Percentiles rank a stretch among this genome's conserved stretches.
phyloP scores from a whole-genome alignment of 345 rosid species.

The Arabidopsis suecica region DNA sequence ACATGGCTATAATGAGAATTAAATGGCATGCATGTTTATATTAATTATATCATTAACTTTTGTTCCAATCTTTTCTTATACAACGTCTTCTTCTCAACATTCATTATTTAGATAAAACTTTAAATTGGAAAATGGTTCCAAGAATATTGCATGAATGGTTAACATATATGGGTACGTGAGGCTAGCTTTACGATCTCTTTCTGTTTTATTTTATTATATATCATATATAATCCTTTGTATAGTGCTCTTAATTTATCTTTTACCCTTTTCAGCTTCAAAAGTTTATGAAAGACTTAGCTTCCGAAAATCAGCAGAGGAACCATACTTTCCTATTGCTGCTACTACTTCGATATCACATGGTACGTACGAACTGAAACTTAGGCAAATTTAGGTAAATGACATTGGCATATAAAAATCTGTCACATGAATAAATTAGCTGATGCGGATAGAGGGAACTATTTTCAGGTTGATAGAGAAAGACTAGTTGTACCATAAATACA shows the following conservation, averaged over 20 bases:
- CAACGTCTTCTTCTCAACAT: not conserved
- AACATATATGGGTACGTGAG: not conserved
- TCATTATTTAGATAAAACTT: not conserved
- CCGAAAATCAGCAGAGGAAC: constrained; percentile 1
- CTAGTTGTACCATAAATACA: not conserved
- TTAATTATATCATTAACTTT: not conserved
- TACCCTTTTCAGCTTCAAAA: constrained; percentile 15
- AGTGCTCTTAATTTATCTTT: not conserved
- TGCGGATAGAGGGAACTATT: not conserved
- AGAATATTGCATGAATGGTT: constrained; percentile 17
- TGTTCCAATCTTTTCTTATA: not conserved
- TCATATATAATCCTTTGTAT: not conserved
- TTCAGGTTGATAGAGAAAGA: not conserved
- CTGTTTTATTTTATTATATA: not conserved
- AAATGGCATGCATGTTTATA: constrained; percentile 6
- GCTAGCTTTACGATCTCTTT: constrained; percentile 1
- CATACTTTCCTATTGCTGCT: not conserved
- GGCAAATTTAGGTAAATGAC: not conserved
- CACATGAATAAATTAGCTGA: not conserved
- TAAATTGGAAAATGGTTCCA: not conserved
- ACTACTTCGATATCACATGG: constrained; percentile 5
- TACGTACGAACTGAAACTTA: not conserved
- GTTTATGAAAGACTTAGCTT: constrained; percentile 6
- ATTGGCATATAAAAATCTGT: not conserved
- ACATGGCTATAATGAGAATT: not conserved